Base-by-base conservation (phyloP, 306 rosid genomes). In the Betula pendula region DNA sequence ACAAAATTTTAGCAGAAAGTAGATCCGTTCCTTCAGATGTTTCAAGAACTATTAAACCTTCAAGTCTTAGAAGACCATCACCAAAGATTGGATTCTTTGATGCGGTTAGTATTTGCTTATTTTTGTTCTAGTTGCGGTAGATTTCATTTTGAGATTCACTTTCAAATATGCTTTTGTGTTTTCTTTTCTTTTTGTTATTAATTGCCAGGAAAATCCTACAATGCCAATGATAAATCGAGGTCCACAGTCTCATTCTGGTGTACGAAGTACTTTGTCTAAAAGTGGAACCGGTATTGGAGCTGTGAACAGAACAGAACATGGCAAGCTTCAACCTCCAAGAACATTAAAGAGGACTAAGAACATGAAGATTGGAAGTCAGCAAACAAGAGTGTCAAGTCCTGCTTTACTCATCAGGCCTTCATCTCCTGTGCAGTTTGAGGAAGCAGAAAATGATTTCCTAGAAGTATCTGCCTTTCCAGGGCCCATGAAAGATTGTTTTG, bases 31-130 rank as follows among this genome's bases (percentile, higher is more conserved):
- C 84, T n/a, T 68, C 56, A 52, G 70, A 74, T 47, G 17, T 66
- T 42, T 78, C 71, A 24, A 77, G 79, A 73, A 68, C 24, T 58
- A 31, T 29, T 5, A 87, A 77, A 68, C 87, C 91, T 72, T 89
- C 91, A 0, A 62, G 88, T 38, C 88, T 87, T 1, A 76, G 88
- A 78, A 68, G 79, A 70, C 92, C 90, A 63, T 84, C 90, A 3
- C 87, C 92, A 14, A 85, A 82, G 63, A 71, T 79, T 35, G 93
- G 89, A 0, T 89, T 68, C 44, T 90, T 88, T 11, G 88, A 87
- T 14, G 38, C 45, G 93, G 93, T 91, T 38, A 80, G 79, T 78
- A 70, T n/a, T 55, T 38, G 15, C 12, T 20, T 24, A 4, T 44
- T 68, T 59, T 47, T 27, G 8, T 58, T 40, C 47, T 56, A 29